phyloP scores from a whole-genome alignment of 2,329 filamentous ascomycete genomes.

The Colletotrichum orbiculare region DNA sequence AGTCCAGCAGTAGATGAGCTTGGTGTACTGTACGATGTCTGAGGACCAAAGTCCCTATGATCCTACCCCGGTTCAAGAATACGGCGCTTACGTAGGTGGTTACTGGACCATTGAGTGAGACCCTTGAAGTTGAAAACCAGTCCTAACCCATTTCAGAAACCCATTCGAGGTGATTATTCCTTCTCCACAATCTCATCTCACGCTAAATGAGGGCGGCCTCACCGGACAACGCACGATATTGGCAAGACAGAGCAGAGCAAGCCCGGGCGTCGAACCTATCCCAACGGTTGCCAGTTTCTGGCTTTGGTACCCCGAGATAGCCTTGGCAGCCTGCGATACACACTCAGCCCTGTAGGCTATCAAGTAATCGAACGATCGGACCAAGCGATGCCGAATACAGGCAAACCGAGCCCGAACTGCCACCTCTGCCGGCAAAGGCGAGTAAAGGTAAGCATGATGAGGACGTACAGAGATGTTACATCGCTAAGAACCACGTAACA shows the following conservation, averaged over 20 bases:
- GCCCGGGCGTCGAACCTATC: constrained; percentile 1
- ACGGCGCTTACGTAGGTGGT: no score
- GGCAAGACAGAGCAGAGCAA: not conserved
- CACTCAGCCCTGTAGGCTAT: not conserved
- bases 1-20: no score
- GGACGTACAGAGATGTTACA: not conserved
- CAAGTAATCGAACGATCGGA: not conserved
- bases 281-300: not conserved
- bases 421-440: constrained; percentile 53
- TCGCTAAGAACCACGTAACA: constrained; percentile 37
- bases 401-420: constrained; percentile 53
- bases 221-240: not conserved
- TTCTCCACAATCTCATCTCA: not conserved
- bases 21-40: no score
- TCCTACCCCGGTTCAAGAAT: no score
- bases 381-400: constrained; percentile 52
- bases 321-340: not conserved
- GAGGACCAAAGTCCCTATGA: no score
- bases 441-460: constrained; percentile 49
- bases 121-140: no score
- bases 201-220: not conserved
- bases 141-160: not conserved
- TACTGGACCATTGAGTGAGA: no score
- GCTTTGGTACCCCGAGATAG: not conserved
- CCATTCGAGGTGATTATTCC: not conserved